A percentile compares a stretch with the other conserved stretches of the same genome.
Conservation (phyloP, 2,329 filamentous ascomycete species). For the Colletotrichum coccodes region DNA sequence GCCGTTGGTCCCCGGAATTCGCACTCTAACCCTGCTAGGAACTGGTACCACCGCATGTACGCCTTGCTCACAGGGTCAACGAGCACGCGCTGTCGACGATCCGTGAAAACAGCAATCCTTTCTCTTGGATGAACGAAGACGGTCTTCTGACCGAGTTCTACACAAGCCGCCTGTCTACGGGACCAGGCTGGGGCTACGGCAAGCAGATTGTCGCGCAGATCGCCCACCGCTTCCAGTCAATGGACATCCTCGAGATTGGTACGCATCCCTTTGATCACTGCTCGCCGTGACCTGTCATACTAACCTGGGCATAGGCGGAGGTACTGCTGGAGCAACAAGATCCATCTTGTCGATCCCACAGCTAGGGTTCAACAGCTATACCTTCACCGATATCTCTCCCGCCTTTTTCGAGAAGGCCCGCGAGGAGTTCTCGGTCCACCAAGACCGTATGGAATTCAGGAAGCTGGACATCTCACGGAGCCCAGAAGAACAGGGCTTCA, state of each 20-base stretch:
- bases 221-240: neutral
- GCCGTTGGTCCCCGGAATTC: too few species aligned
- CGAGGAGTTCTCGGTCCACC: conserved; percentile 26
- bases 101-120: conserved; percentile 10
- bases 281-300: neutral
- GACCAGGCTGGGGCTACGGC: conserved; percentile 1
- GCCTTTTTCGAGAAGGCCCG: conserved; percentile 37
- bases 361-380: conserved; percentile 33
- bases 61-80: neutral
- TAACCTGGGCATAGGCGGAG: neutral
- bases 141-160: conserved; percentile 10
- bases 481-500: conserved; percentile 41
- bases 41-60: neutral
- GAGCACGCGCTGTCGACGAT: neutral
- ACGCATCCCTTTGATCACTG: neutral
- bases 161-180: neutral
- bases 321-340: conserved; percentile 2
- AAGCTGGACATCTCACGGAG: conserved; percentile 44
- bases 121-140: conserved; percentile 4
- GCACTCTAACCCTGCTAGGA: neutral
- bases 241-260: conserved; percentile 41
- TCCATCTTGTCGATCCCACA: neutral
- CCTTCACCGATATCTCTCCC: conserved; percentile 38
- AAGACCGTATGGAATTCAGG: neutral
- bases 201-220: neutral